Conservation (phyloP, 768 basidiomycete species). For the Tricholoma sp. region DNA sequence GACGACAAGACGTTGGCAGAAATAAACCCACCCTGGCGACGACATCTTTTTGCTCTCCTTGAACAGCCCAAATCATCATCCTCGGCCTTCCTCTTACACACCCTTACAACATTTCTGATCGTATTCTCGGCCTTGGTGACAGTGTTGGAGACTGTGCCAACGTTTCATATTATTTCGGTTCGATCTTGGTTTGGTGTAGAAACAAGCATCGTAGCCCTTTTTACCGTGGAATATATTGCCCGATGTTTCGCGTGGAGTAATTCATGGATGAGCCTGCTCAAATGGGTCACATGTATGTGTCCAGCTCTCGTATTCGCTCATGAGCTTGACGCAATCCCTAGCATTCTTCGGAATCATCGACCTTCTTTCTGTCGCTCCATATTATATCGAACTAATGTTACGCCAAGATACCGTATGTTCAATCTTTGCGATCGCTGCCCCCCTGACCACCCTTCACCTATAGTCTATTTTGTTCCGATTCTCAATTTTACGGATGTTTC, state of each 20-base stretch:
- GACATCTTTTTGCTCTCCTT: conserved; percentile 61
- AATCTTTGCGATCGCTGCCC: conserved; percentile 47
- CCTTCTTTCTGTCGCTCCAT: conserved; percentile 79
- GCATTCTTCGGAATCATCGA: conserved; percentile 36
- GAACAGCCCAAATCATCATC: conserved; percentile 76
- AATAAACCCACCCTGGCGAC: conserved; percentile 54
- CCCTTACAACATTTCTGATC: conserved; percentile 24
- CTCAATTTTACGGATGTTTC: conserved; percentile 86
- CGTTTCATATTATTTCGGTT: conserved; percentile 45
- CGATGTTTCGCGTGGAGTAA: conserved; percentile 73
- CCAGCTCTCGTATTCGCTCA: conserved; percentile 7
- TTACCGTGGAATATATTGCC: conserved; percentile 80
- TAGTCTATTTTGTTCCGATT: conserved; percentile 87
- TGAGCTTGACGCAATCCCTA: conserved; percentile 12
- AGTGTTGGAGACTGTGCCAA: conserved; percentile 73
- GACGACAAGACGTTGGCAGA: conserved; percentile 29
- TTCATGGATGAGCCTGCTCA: conserved; percentile 52
- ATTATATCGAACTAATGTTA: conserved; percentile 81
- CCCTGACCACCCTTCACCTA: background rate
- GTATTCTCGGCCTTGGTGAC: conserved; percentile 35
- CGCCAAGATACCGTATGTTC: conserved; percentile 53
- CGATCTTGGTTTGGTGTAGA: conserved; percentile 4
- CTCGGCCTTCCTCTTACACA: conserved; percentile 71
- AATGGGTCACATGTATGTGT: conserved; percentile 63
- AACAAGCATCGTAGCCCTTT: conserved; percentile 33